A percentile compares a stretch with the other conserved stretches of the same genome.
These are phyloP conservation scores for Dendrobium officinale DNA, from an alignment of 106 monocot genomes.

Conservation along the genomic window DNA sequence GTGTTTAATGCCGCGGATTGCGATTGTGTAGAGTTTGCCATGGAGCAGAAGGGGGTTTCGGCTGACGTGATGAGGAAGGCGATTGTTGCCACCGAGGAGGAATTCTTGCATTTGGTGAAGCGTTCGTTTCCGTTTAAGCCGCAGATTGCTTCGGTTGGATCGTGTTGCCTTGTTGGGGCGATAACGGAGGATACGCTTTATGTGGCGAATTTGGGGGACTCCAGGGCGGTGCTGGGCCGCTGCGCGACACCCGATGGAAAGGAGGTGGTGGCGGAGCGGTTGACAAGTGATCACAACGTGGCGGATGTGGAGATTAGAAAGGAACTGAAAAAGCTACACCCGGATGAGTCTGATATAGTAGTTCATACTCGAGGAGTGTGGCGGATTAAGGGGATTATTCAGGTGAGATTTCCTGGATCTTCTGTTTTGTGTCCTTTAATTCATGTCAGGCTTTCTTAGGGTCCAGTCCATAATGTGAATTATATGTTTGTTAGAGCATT, in stretches of 20 bases:
- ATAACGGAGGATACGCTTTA: slow-evolving; percentile 37
- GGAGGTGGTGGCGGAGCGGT: slow-evolving; percentile 32
- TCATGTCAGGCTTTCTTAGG: background rate
- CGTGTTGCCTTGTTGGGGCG: slow-evolving; percentile 57
- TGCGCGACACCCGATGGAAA: slow-evolving; percentile 1
- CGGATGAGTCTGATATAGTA: slow-evolving; percentile 44
- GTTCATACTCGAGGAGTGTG: slow-evolving; percentile 37
- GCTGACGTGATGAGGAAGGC: slow-evolving; percentile 51
- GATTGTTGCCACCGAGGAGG: slow-evolving; percentile 56
- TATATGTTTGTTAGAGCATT: background rate
- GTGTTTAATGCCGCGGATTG: background rate
- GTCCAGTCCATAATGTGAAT: background rate
- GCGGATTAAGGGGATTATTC: slow-evolving; percentile 62
- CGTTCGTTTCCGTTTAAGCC: slow-evolving; percentile 29
- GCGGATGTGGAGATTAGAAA: slow-evolving; percentile 38
- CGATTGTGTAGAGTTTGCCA: slow-evolving; percentile 23
- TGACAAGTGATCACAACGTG: slow-evolving; percentile 48
- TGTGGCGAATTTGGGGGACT: slow-evolving; percentile 59
- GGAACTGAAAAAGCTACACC: slow-evolving; percentile 29
- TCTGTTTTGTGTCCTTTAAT: background rate
- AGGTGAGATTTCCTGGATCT: slow-evolving; percentile 22
- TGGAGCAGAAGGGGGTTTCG: slow-evolving; percentile 52
- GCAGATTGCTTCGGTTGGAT: slow-evolving; percentile 56
- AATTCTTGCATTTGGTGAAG: slow-evolving; percentile 43
- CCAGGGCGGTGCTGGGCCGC: slow-evolving; percentile 48